These are phyloP conservation scores for Capsicum chinense DNA, from an alignment of 257 asterid genomes.

Conservation along the genomic window DNA sequence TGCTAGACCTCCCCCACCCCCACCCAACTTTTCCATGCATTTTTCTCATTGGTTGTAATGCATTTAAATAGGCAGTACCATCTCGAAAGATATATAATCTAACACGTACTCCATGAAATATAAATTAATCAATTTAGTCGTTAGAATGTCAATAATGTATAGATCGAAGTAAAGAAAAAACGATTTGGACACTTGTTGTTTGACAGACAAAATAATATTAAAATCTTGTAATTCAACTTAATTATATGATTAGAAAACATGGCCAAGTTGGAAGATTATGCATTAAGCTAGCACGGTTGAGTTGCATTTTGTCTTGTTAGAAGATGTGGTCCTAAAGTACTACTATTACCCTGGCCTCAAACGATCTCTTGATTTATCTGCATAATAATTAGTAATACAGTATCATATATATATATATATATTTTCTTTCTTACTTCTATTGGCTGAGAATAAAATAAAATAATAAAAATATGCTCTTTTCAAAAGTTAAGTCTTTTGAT, in stretches of 20 bases:
- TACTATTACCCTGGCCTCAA: not conserved
- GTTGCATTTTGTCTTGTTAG: constrained; percentile 24
- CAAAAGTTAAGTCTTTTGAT: too few species aligned
- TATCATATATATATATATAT: too few species aligned
- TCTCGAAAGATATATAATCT: not conserved
- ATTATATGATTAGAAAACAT: constrained; percentile 22
- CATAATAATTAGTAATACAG: not conserved
- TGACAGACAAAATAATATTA: not conserved
- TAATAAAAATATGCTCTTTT: too few species aligned
- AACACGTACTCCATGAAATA: not conserved
- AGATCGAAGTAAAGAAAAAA: not conserved
- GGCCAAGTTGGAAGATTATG: constrained; percentile 25
- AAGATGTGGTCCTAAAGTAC: not conserved
- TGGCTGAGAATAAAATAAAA: too few species aligned
- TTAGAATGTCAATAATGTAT: constrained; percentile 21
- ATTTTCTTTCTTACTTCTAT: too few species aligned
- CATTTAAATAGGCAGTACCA: not conserved
- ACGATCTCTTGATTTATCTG: not conserved
- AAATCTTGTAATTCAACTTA: not conserved
- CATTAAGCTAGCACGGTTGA: constrained; percentile 1
- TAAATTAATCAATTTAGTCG: constrained; percentile 14
- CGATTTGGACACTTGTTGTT: not conserved
- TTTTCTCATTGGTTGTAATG: not conserved
- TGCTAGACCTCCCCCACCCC: too few species aligned
- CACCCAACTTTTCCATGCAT: not conserved